These are phyloP conservation scores for Claviceps digitariae DNA, from an alignment of 2,329 filamentous ascomycete genomes.

Conservation along the genomic window DNA sequence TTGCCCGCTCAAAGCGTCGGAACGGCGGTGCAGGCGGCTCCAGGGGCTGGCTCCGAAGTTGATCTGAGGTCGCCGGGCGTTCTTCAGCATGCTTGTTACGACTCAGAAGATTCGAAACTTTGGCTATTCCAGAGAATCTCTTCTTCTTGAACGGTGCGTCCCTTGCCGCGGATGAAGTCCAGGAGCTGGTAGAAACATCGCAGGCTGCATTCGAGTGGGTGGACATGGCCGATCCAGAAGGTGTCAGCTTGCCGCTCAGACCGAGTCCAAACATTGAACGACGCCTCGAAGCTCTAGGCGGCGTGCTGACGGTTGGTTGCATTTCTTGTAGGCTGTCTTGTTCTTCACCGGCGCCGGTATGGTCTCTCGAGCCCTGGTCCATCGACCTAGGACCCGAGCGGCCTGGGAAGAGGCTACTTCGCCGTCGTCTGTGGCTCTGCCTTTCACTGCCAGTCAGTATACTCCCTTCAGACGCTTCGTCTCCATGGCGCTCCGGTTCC, in stretches of 20 bases:
- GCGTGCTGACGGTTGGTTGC: constrained; percentile 9
- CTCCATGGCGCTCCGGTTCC: constrained; percentile 15
- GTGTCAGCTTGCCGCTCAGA: constrained; percentile 10
- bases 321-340: constrained; percentile 7
- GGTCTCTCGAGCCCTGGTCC: constrained; percentile 8
- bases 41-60: neutral
- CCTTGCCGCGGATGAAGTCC: neutral
- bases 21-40: constrained; percentile 8
- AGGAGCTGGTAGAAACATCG: neutral
- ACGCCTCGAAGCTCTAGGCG: constrained; percentile 23
- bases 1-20: constrained; percentile 11
- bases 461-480: constrained; percentile 30
- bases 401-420: constrained; percentile 24
- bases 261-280: constrained; percentile 24
- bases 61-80: neutral
- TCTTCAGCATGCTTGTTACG: neutral
- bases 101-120: constrained; percentile 11
- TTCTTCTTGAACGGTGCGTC: constrained; percentile 22
- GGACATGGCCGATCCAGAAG: constrained; percentile 9
- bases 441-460: constrained; percentile 23
- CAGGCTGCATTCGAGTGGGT: constrained; percentile 11
- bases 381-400: constrained; percentile 14
- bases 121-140: constrained; percentile 28
- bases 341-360: neutral
- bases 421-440: constrained; percentile 22